Evolutionary conservation across 163 green algal species (phyloP).

Genomic region (Volvox carteri): DNA sequence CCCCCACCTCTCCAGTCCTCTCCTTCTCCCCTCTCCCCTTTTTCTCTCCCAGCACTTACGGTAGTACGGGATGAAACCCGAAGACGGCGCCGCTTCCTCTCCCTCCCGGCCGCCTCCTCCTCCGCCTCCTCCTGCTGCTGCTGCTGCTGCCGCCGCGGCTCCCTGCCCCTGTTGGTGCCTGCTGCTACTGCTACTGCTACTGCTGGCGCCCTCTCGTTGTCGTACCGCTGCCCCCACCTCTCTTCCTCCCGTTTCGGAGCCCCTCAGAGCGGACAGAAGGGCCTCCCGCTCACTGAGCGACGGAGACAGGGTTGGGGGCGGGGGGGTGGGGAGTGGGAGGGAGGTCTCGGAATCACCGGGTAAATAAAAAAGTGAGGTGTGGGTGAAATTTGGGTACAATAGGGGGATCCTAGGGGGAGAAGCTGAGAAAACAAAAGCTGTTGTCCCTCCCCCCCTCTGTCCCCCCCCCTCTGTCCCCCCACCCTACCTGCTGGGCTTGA

Average conservation of each 20-base stretch:
- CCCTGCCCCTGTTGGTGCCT: too few relatives aligned
- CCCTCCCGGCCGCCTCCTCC: not conserved
- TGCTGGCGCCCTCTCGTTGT: not conserved
- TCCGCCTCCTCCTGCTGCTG: not conserved
- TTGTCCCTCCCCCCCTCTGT: not conserved
- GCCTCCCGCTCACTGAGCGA: slow-evolving; percentile 54
- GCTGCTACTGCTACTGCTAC: too few relatives aligned
- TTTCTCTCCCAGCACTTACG: not conserved
- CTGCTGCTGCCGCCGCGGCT: not conserved
- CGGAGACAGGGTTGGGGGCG: not conserved
- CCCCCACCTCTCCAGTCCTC: not conserved
- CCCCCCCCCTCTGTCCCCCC: not conserved
- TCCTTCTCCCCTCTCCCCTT: not conserved
- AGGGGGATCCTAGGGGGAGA: not conserved
- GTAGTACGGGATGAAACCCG: slow-evolving; percentile 60
- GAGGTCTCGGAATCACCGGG: too few relatives aligned
- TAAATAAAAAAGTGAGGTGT: too few relatives aligned
- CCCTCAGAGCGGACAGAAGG: slow-evolving; percentile 8
- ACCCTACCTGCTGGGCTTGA: slow-evolving; percentile 24
- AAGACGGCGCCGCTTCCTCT: not conserved
- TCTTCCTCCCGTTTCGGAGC: not conserved
- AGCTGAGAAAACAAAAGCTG: not conserved
- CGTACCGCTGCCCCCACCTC: not conserved
- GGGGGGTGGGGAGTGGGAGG: too few relatives aligned
- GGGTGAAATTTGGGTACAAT: too few relatives aligned